These are phyloP conservation scores for Apiospora sp. DNA, from an alignment of 2,329 filamentous ascomycete species.

Conservation along the genomic window DNA sequence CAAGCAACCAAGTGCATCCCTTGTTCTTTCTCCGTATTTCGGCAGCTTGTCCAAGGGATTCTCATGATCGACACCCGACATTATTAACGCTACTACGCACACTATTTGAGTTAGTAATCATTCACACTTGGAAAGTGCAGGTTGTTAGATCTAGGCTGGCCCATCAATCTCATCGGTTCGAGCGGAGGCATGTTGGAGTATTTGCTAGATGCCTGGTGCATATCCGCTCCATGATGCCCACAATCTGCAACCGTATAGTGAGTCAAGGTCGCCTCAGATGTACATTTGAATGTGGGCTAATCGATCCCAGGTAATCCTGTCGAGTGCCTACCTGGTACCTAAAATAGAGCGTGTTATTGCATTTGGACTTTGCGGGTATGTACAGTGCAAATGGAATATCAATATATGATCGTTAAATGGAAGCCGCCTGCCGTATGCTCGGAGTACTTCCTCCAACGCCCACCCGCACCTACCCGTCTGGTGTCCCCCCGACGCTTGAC, in stretches of 20 bases:
- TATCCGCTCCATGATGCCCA: neutral
- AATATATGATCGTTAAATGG: neutral
- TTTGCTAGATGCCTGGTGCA: neutral
- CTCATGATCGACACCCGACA: neutral
- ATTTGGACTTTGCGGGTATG: too few relatives aligned
- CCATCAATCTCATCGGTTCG: neutral
- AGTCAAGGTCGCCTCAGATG: neutral
- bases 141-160: neutral
- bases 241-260: neutral
- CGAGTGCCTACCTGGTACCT: too few relatives aligned
- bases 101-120: neutral
- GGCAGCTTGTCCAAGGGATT: neutral
- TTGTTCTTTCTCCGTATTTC: neutral
- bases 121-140: neutral
- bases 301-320: neutral
- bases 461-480: neutral
- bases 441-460: neutral
- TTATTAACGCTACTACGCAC: neutral
- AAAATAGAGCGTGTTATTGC: neutral
- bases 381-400: neutral
- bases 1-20: neutral
- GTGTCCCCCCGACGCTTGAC: too few relatives aligned
- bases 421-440: neutral
- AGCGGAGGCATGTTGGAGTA: neutral
- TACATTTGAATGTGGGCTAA: neutral